Base-by-base conservation (phyloP, 1,284 basidiomycete genomes). In the Filobasidium uniguttulatum region DNA sequence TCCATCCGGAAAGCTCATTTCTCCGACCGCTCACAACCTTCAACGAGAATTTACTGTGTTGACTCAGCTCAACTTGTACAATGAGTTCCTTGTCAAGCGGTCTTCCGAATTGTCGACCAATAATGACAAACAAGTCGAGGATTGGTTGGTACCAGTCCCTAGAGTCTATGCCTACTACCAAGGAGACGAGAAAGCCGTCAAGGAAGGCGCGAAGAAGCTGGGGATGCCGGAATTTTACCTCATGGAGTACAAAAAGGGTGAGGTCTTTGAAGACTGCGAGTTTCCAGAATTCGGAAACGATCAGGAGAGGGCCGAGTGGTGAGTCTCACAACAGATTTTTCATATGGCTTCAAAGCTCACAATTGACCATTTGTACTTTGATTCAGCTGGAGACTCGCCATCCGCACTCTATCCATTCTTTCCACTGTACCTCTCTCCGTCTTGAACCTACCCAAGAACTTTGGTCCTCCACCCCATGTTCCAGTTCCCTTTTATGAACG, bases 171-270 rank as follows among this genome's bases (percentile, higher is more conserved):
- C 81, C 31, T 72, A 96, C 1, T 94, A 89, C 65, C 25, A 23
- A 4, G 40, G 40, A 26, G 40, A 43, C 23, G 40, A 43, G 6
- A 43, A 43, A 19, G n/a, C n/a, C n/a, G 3, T 12, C 4, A 26
- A 26, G 23, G 40, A 43, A 43, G 36, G 36, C 12, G n/a, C 19
- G 4, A 2, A 19, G 4, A 40, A 43, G 6, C 25, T 43, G 26
- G 40, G 40, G 19, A 43, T 43, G 40, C 40, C 88, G 28, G 77
- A 84, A 0, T 97, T 96, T 71, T 97, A 96, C 65, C 75, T 97
- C 33, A 96, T 96, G 91, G 82, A 93, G 64, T 96, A 85, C 64
- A 65, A 96, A 45, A 80, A 89, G 41, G 93, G 91, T 0, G 75
- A 93, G 37, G 93, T 96, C 62, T 96, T 96, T 69, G 85, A 85